A percentile compares a stretch with the other conserved stretches of the same genome.
Evolutionary conservation across 805 yeast species (phyloP).

Genomic region (Tetrapisispora taiwanensis): DNA sequence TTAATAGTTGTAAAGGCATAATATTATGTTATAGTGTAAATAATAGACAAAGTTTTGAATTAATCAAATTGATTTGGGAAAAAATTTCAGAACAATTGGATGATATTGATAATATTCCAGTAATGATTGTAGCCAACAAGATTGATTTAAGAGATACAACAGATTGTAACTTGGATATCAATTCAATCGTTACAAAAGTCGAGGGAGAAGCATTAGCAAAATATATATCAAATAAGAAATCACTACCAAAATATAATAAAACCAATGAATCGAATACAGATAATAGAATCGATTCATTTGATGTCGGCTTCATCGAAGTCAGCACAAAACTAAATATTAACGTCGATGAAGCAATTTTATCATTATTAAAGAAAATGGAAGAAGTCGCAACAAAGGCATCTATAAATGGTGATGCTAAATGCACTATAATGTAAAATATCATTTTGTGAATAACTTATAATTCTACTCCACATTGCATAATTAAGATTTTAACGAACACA

Average conservation of each 20-base stretch:
- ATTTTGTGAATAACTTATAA: not conserved
- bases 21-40: conserved; percentile 74
- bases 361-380: conserved; percentile 16
- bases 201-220: conserved; percentile 13
- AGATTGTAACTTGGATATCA: not conserved
- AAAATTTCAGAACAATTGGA: conserved; percentile 69
- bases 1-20: conserved; percentile 71
- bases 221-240: not conserved
- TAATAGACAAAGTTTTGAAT: conserved; percentile 66
- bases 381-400: conserved; percentile 9
- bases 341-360: conserved; percentile 16
- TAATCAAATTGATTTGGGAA: conserved; percentile 67
- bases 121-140: conserved; percentile 43
- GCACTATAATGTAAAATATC: conserved; percentile 10
- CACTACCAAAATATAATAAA: not conserved
- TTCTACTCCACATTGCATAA: not conserved
- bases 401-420: conserved; percentile 8
- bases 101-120: conserved; percentile 50
- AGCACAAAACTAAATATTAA: conserved; percentile 20
- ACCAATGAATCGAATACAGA: not conserved
- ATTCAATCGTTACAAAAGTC: conserved; percentile 8
- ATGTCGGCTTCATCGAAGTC: conserved; percentile 19
- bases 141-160: conserved; percentile 14
- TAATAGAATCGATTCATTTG: not conserved
- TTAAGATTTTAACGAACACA: not conserved